phyloP scores from a whole-genome alignment of 805 yeast genomes.

The Teunomyces tritomae region DNA sequence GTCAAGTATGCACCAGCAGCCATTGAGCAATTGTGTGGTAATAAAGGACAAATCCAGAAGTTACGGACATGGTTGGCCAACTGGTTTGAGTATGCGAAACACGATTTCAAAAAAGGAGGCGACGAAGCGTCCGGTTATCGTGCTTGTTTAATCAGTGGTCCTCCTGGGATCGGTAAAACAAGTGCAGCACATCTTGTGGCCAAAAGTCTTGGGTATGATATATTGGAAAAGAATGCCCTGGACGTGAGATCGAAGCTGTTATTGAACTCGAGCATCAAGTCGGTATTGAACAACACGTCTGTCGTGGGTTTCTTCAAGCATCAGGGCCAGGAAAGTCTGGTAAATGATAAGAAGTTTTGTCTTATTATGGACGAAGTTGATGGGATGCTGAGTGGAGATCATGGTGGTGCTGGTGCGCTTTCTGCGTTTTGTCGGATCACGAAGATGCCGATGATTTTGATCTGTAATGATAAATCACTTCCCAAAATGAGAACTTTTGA shows the following conservation, averaged over 20 bases:
- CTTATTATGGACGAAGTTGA: conserved; percentile 98
- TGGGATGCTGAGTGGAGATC: conserved; percentile 98
- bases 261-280: conserved; percentile 64
- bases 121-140: conserved; percentile 68
- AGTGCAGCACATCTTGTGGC: conserved; percentile 79
- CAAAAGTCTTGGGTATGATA: conserved; percentile 64
- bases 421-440: conserved; percentile 84
- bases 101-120: conserved; percentile 56
- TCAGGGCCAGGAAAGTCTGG: conserved; percentile 22
- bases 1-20: conserved; percentile 84
- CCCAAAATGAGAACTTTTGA: conserved; percentile 98
- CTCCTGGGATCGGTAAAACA: conserved; percentile 85
- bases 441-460: conserved; percentile 83
- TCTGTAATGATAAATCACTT: conserved; percentile 87
- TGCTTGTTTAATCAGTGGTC: conserved; percentile 84
- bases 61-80: conserved; percentile 70
- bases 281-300: conserved; percentile 76
- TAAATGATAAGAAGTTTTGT: conserved; percentile 59
- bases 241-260: conserved; percentile 87
- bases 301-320: conserved; percentile 71
- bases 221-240: conserved; percentile 77
- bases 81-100: conserved; percentile 64
- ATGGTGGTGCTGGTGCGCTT: conserved; percentile 96
- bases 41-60: conserved; percentile 68
- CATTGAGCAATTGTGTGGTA: conserved; percentile 83